Conservation (phyloP, 441 rosid species). For the Dalechampia spathulata region DNA sequence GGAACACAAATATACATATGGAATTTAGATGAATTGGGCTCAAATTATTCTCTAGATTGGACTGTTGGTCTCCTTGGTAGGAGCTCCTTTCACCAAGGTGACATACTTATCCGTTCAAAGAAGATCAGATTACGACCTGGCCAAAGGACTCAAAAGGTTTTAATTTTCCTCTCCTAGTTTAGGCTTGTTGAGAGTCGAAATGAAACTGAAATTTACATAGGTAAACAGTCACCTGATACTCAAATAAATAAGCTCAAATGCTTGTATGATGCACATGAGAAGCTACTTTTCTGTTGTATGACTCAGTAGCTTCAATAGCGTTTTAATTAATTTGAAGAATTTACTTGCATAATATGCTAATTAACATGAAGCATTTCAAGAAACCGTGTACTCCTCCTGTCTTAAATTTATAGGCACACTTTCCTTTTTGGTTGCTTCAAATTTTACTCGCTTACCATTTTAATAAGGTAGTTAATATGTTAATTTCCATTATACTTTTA, state of each 20-base stretch:
- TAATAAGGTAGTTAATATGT: too few relatives aligned
- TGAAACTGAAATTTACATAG: too few relatives aligned
- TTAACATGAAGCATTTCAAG: too few relatives aligned
- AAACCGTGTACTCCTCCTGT: neutral
- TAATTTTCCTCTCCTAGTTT: too few relatives aligned
- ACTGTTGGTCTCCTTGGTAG: slow-evolving; percentile 20
- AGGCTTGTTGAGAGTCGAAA: too few relatives aligned
- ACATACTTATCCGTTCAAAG: slow-evolving; percentile 30
- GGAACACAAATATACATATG: slow-evolving; percentile 34
- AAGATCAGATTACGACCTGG: slow-evolving; percentile 33
- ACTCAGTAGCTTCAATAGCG: neutral
- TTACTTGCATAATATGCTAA: neutral
- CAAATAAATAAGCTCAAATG: neutral
- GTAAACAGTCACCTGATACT: neutral
- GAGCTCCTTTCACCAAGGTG: slow-evolving; percentile 37
- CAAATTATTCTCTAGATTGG: slow-evolving; percentile 25
- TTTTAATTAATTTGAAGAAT: neutral
- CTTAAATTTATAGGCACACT: too few relatives aligned
- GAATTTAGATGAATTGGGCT: slow-evolving; percentile 37
- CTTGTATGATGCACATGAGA: neutral
- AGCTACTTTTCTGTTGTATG: neutral
- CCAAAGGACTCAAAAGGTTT: slow-evolving; percentile 31
- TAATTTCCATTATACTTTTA: too few relatives aligned
- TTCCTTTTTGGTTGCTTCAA: too few relatives aligned
- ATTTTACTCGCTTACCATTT: too few relatives aligned